A percentile compares a stretch with the other conserved stretches of the same genome.
Evolutionary conservation across 2,329 filamentous ascomycete species (phyloP).

Genomic region (Macrophomina phaseolina): DNA sequence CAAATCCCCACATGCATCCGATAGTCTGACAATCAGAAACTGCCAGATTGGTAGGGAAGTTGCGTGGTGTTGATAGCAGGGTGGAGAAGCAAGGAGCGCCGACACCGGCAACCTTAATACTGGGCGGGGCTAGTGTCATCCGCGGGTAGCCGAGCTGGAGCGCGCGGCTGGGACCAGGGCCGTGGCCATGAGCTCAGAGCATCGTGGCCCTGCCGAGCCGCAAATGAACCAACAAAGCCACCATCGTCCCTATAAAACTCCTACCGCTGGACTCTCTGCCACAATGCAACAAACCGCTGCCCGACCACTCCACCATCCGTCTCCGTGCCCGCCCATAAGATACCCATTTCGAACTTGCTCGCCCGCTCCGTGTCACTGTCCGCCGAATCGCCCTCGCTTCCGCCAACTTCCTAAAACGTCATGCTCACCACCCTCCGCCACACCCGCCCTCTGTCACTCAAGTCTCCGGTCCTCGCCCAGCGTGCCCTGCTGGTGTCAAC

Average conservation of each 20-base stretch:
- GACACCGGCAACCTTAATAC: constrained; percentile 23
- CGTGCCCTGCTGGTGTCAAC: constrained; percentile 1
- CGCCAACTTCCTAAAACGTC: constrained; percentile 19
- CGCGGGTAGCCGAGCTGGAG: constrained; percentile 25
- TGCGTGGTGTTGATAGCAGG: constrained; percentile 16
- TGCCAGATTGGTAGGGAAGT: constrained; percentile 17
- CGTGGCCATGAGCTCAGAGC: neutral
- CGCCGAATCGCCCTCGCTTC: neutral
- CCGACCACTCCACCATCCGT: neutral
- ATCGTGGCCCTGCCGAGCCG: constrained; percentile 9
- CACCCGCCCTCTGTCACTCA: constrained; percentile 16
- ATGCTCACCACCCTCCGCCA: constrained; percentile 25
- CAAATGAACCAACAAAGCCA: constrained; percentile 13
- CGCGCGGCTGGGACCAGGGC: neutral
- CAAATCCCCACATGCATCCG: constrained; percentile 11
- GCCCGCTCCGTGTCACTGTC: neutral
- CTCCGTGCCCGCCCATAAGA: neutral
- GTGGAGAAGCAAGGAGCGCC: constrained; percentile 16
- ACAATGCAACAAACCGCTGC: constrained; percentile 17
- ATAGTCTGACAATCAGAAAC: constrained; percentile 23
- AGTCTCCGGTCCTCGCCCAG: constrained; percentile 17
- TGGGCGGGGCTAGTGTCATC: constrained; percentile 5
- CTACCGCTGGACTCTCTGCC: constrained; percentile 1
- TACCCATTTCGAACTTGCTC: neutral
- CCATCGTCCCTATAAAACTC: constrained; percentile 24